Evolutionary conservation across 2,329 filamentous ascomycete genomes (phyloP), one percentile per base, ranked within the genome.

Genomic region (Claviceps monticola): DNA sequence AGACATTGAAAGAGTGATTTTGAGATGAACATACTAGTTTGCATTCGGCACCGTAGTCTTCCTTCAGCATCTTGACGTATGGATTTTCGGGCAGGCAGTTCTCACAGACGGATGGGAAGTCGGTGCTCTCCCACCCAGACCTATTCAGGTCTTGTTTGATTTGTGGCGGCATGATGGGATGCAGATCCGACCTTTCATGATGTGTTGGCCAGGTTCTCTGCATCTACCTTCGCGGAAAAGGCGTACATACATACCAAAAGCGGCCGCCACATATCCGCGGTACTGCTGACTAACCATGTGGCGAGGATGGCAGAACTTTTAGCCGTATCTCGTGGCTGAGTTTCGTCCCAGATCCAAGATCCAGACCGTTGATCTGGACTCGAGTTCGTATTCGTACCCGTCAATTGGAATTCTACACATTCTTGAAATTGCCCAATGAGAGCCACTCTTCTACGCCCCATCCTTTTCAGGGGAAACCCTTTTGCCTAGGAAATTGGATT

Each of bases 21-120:
- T 19, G 52, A 41, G 45, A 21, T 16, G 11, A 48, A 53, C 65
- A 51, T 62, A 72, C 69, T 58, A 86, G 73, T 73, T 86, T 86
- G 76, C 86, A 88, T 70, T 90, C 85, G 53, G 85, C 87, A 61
- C 89, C 93, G 62, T 94, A 83, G 67, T 98, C 91, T 65, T 97
- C 89, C 70, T 98, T 98, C 55, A 98, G 76, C 90, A 98, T 97
- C 70, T 97, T 93, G 44, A 98, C 93, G 63, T 95, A 98, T 2
- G 91, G 91, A 62, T 97, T 97, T 56, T 95, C 90, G 16, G 91
- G 90, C 2, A 98, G 79, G 66, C 93, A 98, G 64, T 83, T 89
- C 70, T 98, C 93, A 73, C 82, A 93, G 37, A 93, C 85, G 2
- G 86, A 90, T 8, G 88, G 88, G 62, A 93, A 89, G 68, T 93